Evolutionary conservation across 2,329 filamentous ascomycete species (phyloP).

Genomic region (Sporothrix humicola): DNA sequence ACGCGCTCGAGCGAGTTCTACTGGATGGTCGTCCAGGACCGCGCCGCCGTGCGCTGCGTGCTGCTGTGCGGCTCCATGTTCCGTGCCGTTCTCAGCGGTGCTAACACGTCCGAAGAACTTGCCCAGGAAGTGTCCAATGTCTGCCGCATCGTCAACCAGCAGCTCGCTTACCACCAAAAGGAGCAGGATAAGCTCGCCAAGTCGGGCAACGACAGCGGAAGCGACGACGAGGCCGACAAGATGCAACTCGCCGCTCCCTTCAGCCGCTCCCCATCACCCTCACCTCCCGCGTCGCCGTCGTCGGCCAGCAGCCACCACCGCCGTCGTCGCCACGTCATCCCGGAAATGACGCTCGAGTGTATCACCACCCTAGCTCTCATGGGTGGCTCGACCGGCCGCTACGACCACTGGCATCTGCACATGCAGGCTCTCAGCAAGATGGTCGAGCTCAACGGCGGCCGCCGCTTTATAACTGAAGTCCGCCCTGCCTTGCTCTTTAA

Average conservation of each 20-base stretch:
- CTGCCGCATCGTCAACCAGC: constrained; percentile 38
- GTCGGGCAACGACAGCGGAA: background rate
- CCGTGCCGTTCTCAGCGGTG: constrained; percentile 38
- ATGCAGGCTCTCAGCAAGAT: constrained; percentile 46
- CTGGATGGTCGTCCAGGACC: constrained; percentile 41
- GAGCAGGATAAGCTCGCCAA: background rate
- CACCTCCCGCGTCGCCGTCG: constrained; percentile 6
- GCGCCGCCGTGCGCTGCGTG: constrained; percentile 43
- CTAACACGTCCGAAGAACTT: constrained; percentile 37
- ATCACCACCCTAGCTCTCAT: constrained; percentile 44
- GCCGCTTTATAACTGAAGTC: constrained; percentile 28
- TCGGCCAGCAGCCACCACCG: constrained; percentile 6
- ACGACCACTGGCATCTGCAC: constrained; percentile 49
- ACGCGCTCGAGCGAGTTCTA: constrained; percentile 41
- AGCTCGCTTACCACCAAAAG: constrained; percentile 31
- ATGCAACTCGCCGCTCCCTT: constrained; percentile 21
- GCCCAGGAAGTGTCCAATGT: constrained; percentile 37
- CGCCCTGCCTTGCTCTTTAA: constrained; percentile 37
- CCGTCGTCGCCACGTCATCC: constrained; percentile 27
- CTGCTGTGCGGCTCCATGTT: constrained; percentile 44
- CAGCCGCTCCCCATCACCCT: background rate
- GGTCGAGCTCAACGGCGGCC: constrained; percentile 43
- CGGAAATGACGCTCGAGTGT: constrained; percentile 43
- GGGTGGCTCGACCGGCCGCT: constrained; percentile 45
- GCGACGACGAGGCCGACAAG: constrained; percentile 2